A percentile compares a stretch with the other conserved stretches of the same genome.
These are phyloP conservation scores for Lecanoromycetidae sp. DNA, from an alignment of 2,329 filamentous ascomycete genomes.

Conservation along the genomic window DNA sequence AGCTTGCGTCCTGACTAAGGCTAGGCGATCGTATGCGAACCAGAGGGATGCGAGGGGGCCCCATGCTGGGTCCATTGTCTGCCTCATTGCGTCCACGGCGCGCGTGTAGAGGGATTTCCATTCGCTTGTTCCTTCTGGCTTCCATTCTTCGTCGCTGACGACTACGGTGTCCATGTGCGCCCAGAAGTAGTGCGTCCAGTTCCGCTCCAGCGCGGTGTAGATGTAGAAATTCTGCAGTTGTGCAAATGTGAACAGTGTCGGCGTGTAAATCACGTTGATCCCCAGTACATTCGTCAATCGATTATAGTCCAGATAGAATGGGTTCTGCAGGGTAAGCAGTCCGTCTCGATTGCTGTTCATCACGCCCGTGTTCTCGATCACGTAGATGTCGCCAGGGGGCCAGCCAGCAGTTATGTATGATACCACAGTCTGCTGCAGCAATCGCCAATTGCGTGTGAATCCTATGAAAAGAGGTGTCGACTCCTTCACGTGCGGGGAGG, in stretches of 20 bases:
- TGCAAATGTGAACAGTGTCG: constrained; percentile 42
- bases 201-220: constrained; percentile 32
- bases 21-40: constrained; percentile 47
- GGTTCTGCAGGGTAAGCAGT: constrained; percentile 41
- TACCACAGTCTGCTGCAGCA: constrained; percentile 44
- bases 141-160: constrained; percentile 31
- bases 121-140: too few species aligned
- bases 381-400: constrained; percentile 44
- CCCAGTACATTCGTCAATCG: constrained; percentile 36
- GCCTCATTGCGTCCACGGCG: constrained; percentile 18
- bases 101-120: constrained; percentile 22
- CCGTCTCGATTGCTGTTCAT: constrained; percentile 40
- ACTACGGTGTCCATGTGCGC: constrained; percentile 44
- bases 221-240: constrained; percentile 46
- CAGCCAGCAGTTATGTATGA: constrained; percentile 48
- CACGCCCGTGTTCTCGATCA: constrained; percentile 47
- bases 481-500: constrained; percentile 10
- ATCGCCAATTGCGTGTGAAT: constrained; percentile 45
- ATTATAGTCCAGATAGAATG: constrained; percentile 44
- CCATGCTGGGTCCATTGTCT: constrained; percentile 14
- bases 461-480: constrained; percentile 44
- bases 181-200: constrained; percentile 44
- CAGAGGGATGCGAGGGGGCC: constrained; percentile 39
- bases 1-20: constrained; percentile 43
- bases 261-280: constrained; percentile 40